These are phyloP conservation scores for Didymella pinodella DNA, from an alignment of 2,329 filamentous ascomycete genomes.

Conservation along the genomic window DNA sequence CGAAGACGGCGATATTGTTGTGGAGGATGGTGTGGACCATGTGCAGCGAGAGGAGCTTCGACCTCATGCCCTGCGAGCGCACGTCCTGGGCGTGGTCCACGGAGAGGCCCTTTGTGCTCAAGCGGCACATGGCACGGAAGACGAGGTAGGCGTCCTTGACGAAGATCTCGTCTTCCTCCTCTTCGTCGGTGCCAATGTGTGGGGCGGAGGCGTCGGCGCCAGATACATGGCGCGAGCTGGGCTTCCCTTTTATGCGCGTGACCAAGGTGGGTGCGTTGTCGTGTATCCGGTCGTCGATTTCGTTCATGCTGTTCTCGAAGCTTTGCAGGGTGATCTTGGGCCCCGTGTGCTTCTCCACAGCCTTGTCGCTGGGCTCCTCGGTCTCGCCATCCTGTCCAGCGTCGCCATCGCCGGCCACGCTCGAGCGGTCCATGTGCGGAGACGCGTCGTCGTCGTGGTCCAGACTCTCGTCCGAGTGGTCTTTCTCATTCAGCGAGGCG, in stretches of 20 bases:
- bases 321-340: conserved; percentile 72
- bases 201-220: conserved; percentile 51
- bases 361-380: conserved; percentile 53
- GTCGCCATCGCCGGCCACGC: conserved; percentile 51
- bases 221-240: conserved; percentile 55
- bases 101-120: conserved; percentile 89
- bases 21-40: conserved; percentile 94
- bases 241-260: conserved; percentile 62
- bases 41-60: conserved; percentile 93
- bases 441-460: conserved; percentile 37
- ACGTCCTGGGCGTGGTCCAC: conserved; percentile 92
- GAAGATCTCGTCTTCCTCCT: conserved; percentile 91
- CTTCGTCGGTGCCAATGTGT: conserved; percentile 60
- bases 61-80: conserved; percentile 94
- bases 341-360: conserved; percentile 58
- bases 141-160: conserved; percentile 97
- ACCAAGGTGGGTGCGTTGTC: conserved; percentile 74
- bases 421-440: conserved; percentile 35
- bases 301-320: conserved; percentile 71
- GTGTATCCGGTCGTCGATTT: conserved; percentile 70
- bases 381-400: conserved; percentile 47
- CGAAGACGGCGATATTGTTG: conserved; percentile 91
- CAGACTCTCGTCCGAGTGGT: conserved; percentile 44
- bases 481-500: conserved; percentile 52
- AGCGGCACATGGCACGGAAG: conserved; percentile 95